Evolutionary conservation across 805 yeast genomes (phyloP), one percentile per base, ranked within the genome.

Genomic region (Barnettozyma sp.): DNA sequence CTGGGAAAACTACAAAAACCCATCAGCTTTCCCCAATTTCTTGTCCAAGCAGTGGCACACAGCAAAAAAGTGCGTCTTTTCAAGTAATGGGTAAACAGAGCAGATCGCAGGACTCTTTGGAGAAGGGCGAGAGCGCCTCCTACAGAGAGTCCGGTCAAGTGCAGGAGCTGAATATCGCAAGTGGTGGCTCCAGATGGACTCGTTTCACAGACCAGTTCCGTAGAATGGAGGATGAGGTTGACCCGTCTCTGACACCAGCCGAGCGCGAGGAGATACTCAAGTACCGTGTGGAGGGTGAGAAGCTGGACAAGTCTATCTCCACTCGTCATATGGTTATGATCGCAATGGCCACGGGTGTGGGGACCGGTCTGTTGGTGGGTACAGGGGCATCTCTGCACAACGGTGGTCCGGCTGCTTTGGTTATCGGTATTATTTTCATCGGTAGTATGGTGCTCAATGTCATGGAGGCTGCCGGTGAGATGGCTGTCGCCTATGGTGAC

Each of bases 291-390:
- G 53, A 51, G 39, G 57, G 57, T 51, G 54, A 56, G 58, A 66
- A 56, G 33, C 42, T 61, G 39, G 56, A 59, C 31, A 60, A 62
- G 39, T 52, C 59, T 13, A 56, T 65, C 32, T 50, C 54, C 26
- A 50, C 64, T 6, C 66, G 86, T 51, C 88, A 81, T 56, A 63
- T 82, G 50, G 74, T 78, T 41, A 73, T 82, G 79, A 79, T 83
- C 48, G 85, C 92, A 26, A 66, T 83, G 41, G 88, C 88, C 38
- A 87, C 90, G 29, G 78, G 87, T 41, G 79, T 84, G 41, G 95
- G 95, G 52, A 79, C 92, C 6, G 85, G 84, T 49, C 61, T 78
- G 34, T 60, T 71, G 43, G 76, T 76, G 34, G 81, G 80, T 47
- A 62, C 70, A 33, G 82, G 77, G 44, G 56, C 66, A 43, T 66